phyloP scores from a whole-genome alignment of 2,329 filamentous ascomycete species.

The Ramularia endophylla region DNA sequence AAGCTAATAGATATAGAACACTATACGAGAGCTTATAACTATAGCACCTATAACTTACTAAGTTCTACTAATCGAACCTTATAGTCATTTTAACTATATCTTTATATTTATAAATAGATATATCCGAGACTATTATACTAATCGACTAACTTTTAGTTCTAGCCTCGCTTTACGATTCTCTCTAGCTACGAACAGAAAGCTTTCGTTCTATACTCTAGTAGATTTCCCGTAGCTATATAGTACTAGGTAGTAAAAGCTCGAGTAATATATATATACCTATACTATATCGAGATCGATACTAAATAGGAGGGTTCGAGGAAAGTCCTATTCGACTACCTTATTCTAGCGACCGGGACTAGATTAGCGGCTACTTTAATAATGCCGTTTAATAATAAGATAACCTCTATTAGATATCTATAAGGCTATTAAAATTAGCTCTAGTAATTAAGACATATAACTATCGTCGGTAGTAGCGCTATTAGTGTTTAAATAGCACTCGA shows the following conservation, averaged over 20 bases:
- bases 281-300: slow-evolving; percentile 12
- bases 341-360: slow-evolving; percentile 17
- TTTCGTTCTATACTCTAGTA: slow-evolving; percentile 17
- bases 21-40: no score
- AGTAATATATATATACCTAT: slow-evolving; percentile 12
- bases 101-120: no score
- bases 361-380: slow-evolving; percentile 17
- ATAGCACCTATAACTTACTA: no score
- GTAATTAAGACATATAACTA: slow-evolving; percentile 13
- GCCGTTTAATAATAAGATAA: slow-evolving; percentile 10
- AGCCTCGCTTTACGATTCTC: slow-evolving; percentile 19
- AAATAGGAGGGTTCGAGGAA: slow-evolving; percentile 13
- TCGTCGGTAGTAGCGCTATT: slow-evolving; percentile 53
- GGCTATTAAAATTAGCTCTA: slow-evolving; percentile 18
- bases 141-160: not conserved
- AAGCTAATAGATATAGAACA: no score
- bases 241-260: slow-evolving; percentile 13
- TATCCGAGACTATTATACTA: no score
- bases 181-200: slow-evolving; percentile 19
- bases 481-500: slow-evolving; percentile 58
- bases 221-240: slow-evolving; percentile 9
- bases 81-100: no score
- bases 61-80: no score
- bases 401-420: slow-evolving; percentile 12
- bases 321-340: slow-evolving; percentile 18